phyloP scores from a whole-genome alignment of 352 stramenopile genomes.

The Pythium utonaiense region DNA sequence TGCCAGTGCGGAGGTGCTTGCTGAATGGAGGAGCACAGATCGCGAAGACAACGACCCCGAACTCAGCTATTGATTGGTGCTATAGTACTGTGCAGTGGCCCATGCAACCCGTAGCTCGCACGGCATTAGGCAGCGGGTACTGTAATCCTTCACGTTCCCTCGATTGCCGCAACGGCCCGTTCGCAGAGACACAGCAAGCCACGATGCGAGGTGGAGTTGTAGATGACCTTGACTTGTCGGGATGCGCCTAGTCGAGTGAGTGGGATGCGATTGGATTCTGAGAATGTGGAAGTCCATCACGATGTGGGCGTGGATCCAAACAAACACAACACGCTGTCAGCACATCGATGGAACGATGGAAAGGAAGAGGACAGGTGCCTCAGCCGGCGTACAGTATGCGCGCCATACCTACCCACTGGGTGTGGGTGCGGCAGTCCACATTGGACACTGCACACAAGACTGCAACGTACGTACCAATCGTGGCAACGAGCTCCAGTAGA shows the following conservation, averaged over 20 bases:
- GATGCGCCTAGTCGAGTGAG: constrained; percentile 54
- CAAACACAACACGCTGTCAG: neutral
- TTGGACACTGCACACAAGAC: neutral
- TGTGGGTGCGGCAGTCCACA: neutral
- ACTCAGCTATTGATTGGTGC: too few species aligned
- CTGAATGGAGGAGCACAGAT: too few species aligned
- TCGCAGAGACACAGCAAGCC: constrained; percentile 54
- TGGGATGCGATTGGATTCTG: constrained; percentile 48
- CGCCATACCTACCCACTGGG: neutral
- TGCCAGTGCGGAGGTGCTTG: too few species aligned
- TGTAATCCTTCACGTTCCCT: constrained; percentile 36
- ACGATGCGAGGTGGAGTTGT: constrained; percentile 43
- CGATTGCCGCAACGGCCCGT: constrained; percentile 47
- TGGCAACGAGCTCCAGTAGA: constrained; percentile 46
- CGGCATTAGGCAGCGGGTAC: too few species aligned
- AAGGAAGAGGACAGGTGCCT: too few species aligned
- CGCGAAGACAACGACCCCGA: too few species aligned
- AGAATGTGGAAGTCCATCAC: neutral
- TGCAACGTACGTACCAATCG: constrained; percentile 31
- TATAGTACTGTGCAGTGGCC: too few species aligned
- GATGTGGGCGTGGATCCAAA: too few species aligned
- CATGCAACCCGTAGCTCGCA: too few species aligned
- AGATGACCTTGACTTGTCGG: constrained; percentile 51
- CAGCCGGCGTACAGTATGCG: too few species aligned
- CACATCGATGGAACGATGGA: neutral